phyloP scores from a whole-genome alignment of 2,329 filamentous ascomycete genomes.

The Botrytis tulipae region DNA sequence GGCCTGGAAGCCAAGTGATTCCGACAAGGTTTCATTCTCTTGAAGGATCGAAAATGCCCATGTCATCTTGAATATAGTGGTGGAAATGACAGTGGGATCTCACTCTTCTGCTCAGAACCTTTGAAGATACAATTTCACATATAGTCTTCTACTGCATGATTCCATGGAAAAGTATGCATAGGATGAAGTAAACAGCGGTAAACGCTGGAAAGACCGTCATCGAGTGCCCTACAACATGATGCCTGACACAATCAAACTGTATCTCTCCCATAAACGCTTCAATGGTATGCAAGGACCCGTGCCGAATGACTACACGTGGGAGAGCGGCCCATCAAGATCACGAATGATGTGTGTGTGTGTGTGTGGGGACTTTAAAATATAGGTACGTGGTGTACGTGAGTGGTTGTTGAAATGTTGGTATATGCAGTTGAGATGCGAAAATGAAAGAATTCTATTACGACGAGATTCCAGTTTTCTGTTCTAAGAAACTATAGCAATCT shows the following conservation, averaged over 20 bases:
- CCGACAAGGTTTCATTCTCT: neutral
- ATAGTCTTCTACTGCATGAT: neutral
- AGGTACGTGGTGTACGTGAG: neutral
- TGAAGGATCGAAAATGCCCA: neutral
- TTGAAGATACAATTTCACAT: neutral
- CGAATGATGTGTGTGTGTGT: neutral
- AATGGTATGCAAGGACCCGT: neutral
- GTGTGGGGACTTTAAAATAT: neutral
- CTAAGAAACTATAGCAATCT: neutral
- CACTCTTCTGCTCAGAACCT: neutral
- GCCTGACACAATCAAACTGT: constrained; percentile 38
- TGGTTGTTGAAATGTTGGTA: neutral
- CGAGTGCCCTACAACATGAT: neutral
- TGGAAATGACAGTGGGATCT: neutral
- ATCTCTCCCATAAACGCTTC: constrained; percentile 42
- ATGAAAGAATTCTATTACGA: neutral
- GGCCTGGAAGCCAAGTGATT: neutral
- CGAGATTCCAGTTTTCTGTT: neutral
- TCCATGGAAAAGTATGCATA: neutral
- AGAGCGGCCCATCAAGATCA: neutral
- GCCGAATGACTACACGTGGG: neutral
- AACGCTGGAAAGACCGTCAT: neutral
- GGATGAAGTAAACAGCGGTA: neutral
- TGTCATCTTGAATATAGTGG: neutral
- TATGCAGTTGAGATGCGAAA: neutral